Evolutionary conservation across 208 protist species (phyloP).

Genomic region (Leishmania aethiopica): DNA sequence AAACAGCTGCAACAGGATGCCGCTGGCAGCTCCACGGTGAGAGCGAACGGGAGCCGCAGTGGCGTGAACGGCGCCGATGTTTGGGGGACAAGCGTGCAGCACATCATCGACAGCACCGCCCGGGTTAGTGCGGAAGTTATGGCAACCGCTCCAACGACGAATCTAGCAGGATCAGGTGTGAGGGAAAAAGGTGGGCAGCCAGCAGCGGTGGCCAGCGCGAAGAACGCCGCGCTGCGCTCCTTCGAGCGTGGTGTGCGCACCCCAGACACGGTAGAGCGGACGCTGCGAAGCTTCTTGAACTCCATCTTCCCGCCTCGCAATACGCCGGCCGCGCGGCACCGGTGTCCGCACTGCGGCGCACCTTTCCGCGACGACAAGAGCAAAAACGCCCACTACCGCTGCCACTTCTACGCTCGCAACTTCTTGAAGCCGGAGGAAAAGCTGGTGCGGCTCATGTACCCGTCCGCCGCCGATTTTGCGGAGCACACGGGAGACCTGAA

Average conservation of each 20-base stretch:
- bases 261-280: constrained; percentile 47
- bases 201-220: background rate
- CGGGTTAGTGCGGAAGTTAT: constrained; percentile 24
- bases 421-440: constrained; percentile 58
- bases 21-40: background rate
- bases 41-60: background rate
- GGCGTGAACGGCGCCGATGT: background rate
- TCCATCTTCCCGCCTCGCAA: constrained; percentile 61
- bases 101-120: constrained; percentile 33
- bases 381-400: constrained; percentile 77
- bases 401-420: constrained; percentile 77
- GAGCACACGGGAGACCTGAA: constrained; percentile 43
- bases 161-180: background rate
- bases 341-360: constrained; percentile 71
- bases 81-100: constrained; percentile 29
- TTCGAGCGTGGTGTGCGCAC: constrained; percentile 32
- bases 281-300: constrained; percentile 57
- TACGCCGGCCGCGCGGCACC: constrained; percentile 31
- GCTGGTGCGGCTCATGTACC: constrained; percentile 73
- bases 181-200: background rate
- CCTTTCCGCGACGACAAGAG: constrained; percentile 49
- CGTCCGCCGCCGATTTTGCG: constrained; percentile 56
- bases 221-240: constrained; percentile 22
- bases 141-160: constrained; percentile 3
- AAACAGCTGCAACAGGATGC: background rate